Evolutionary conservation across 2,329 filamentous ascomycete species (phyloP).

Genomic region (Alternaria atra): DNA sequence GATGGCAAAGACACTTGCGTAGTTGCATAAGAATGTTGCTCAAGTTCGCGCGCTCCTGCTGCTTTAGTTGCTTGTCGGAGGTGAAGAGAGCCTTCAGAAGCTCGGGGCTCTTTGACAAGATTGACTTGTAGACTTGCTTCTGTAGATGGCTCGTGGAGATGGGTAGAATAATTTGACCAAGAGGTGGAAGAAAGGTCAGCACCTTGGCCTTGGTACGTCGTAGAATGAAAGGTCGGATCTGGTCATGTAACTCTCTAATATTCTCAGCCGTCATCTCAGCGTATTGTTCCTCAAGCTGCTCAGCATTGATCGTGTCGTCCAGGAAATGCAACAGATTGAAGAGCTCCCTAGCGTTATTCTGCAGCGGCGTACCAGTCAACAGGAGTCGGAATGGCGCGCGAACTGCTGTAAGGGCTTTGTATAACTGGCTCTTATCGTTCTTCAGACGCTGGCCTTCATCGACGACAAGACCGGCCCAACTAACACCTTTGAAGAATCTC

Average conservation of each 20-base stretch:
- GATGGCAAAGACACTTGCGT: constrained; percentile 92
- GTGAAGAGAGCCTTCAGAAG: constrained; percentile 88
- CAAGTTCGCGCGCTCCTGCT: constrained; percentile 77
- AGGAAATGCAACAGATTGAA: constrained; percentile 98
- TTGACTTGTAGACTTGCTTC: constrained; percentile 92
- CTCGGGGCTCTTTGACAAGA: constrained; percentile 88
- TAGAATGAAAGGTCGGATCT: constrained; percentile 77
- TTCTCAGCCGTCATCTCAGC: constrained; percentile 83
- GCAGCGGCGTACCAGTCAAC: constrained; percentile 87
- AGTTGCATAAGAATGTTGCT: constrained; percentile 97
- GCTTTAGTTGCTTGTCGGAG: constrained; percentile 66
- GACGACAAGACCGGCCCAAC: constrained; percentile 88
- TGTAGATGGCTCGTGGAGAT: constrained; percentile 96
- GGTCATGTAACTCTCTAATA: constrained; percentile 78
- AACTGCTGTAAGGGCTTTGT: constrained; percentile 75
- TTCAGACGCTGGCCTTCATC: constrained; percentile 97
- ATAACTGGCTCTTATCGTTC: constrained; percentile 86
- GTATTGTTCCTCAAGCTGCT: constrained; percentile 77
- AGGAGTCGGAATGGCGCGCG: constrained; percentile 84
- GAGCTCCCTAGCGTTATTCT: constrained; percentile 93
- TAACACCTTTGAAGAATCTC: constrained; percentile 72
- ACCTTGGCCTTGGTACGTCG: constrained; percentile 90
- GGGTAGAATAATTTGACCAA: constrained; percentile 93
- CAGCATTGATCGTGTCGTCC: constrained; percentile 75
- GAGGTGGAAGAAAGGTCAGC: constrained; percentile 87